These are phyloP conservation scores for Diplodia intermedia DNA, from an alignment of 2,329 filamentous ascomycete species.

Conservation along the genomic window DNA sequence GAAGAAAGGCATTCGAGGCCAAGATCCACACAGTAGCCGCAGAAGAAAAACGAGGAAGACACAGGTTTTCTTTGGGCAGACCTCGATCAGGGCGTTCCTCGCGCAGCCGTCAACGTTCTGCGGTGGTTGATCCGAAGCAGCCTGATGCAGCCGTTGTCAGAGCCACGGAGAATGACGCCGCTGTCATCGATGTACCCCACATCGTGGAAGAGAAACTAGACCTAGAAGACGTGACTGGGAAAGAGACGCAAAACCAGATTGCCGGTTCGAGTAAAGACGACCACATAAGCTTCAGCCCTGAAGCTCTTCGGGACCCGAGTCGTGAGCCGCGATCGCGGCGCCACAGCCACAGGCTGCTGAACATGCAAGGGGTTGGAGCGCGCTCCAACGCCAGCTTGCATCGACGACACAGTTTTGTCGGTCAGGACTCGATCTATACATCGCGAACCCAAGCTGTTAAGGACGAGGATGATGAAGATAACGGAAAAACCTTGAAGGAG, in stretches of 20 bases:
- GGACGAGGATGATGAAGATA: constrained; percentile 4
- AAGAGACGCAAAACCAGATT: background rate
- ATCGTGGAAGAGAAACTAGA: background rate
- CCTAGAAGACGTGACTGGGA: background rate
- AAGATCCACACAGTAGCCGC: constrained; percentile 63
- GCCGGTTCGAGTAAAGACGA: constrained; percentile 28
- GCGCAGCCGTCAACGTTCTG: background rate
- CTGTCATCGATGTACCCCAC: background rate
- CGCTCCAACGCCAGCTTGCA: constrained; percentile 41
- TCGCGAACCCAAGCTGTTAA: constrained; percentile 5
- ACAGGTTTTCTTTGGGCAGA: constrained; percentile 17
- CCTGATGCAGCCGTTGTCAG: background rate
- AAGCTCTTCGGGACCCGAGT: constrained; percentile 36
- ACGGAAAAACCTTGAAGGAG: constrained; percentile 15
- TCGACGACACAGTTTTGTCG: constrained; percentile 28
- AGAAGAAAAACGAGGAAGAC: constrained; percentile 34
- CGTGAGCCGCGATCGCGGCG: constrained; percentile 28
- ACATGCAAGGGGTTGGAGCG: constrained; percentile 47
- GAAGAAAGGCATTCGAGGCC: constrained; percentile 67
- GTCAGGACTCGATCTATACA: constrained; percentile 6
- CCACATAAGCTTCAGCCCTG: constrained; percentile 44
- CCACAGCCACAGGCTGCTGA: constrained; percentile 39
- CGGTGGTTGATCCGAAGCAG: background rate
- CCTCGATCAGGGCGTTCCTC: constrained; percentile 36
- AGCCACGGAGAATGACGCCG: background rate